Evolutionary conservation across 345 rosid species (phyloP), one percentile per base, ranked within the genome.

Genomic region (Microcos paniculata): DNA sequence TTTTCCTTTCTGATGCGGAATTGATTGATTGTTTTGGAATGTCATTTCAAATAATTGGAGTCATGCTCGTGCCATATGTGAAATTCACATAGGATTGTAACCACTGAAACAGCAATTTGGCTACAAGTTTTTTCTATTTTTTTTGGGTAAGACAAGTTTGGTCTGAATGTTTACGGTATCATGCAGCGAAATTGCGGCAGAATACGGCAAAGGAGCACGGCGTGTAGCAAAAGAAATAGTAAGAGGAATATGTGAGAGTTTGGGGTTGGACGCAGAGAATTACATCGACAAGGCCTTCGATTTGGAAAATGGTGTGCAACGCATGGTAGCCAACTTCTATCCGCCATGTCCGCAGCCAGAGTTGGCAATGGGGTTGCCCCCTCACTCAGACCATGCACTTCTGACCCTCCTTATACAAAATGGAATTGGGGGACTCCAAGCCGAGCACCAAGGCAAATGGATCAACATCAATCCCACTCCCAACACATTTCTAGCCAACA

Each of bases 311-410:
- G 82, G 90, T 3, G 51, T 78, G 0, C 88, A 87, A 40, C 16
- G 80, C 4, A 45, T 83, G 13, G 16, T 23, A 0, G 86, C 85
- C 0, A 89, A 87, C 70, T 64, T 80, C 6, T 89, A 89, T 57
- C 89, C 93, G 1, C 80, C 91, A 5, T 89, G 93, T 74, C 87
- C 88, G 14, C 84, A 84, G 71, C 93, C 93, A 24, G 86, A 86
- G 14, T 84, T 77, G 1, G 90, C 87, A 24, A 86, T 89, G 85
- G 94, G 94, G 3, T 0, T 90, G 74, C 86, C 90, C 0, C 84
- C 91, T 31, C 94, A 90, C 61, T 84, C 94, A 0, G 90, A 88
- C 48, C 90, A 90, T 15, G 87, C 91, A 53, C 83, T 88, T n/a
- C 49, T 88, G 23, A 86, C n/a, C n/a, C n/a, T n/a, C n/a, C n/a